These are phyloP conservation scores for Falciphora oryzae DNA, from an alignment of 2,329 filamentous ascomycete species.

Conservation along the genomic window DNA sequence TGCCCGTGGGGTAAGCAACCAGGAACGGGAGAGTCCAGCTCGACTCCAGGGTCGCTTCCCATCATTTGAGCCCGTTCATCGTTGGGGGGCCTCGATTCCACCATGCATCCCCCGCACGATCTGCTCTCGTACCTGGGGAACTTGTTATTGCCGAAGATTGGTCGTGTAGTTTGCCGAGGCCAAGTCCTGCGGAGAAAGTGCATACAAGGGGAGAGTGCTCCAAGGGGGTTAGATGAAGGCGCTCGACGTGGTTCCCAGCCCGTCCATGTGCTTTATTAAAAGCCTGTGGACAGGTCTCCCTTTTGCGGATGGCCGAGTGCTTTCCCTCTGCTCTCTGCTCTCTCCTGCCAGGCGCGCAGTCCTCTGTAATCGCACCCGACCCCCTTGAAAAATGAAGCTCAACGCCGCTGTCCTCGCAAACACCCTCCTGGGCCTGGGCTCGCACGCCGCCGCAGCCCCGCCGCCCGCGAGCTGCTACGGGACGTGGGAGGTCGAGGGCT, in stretches of 20 bases:
- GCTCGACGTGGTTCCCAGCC: not conserved
- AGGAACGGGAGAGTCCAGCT: not conserved
- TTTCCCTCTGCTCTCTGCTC: not conserved
- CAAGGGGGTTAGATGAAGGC: not conserved
- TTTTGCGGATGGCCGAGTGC: not conserved
- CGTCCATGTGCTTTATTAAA: not conserved
- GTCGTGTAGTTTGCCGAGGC: not conserved
- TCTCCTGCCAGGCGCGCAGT: too few species aligned
- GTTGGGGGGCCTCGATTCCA: not conserved
- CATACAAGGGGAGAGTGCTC: not conserved
- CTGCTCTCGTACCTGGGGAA: not conserved
- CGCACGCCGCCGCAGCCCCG: not conserved
- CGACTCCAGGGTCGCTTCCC: not conserved
- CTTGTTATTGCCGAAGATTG: not conserved
- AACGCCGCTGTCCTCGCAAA: not conserved
- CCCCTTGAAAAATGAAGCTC: not conserved
- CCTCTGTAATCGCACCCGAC: too few species aligned
- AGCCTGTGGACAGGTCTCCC: not conserved
- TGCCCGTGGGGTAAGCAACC: too few species aligned
- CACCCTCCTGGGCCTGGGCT: not conserved
- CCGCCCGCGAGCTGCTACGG: not conserved
- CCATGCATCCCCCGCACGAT: not conserved
- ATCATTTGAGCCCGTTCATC: not conserved
- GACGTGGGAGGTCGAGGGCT: conserved; percentile 18
- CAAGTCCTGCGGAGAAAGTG: not conserved